These are phyloP conservation scores for Helminthosporium solani DNA, from an alignment of 2,329 filamentous ascomycete species.

Conservation along the genomic window DNA sequence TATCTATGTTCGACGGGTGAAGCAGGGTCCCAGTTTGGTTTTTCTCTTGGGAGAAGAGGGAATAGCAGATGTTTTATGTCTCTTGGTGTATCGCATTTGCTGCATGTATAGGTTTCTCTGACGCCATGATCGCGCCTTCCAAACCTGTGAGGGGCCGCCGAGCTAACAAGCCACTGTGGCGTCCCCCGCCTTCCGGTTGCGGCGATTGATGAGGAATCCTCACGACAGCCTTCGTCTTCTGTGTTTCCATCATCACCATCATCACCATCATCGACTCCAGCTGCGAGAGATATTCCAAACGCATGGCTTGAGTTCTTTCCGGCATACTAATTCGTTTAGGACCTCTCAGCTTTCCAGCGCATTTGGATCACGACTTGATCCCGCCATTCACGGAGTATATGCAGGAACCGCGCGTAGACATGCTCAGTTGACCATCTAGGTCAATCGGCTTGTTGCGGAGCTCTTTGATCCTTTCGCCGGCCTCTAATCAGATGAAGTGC, in stretches of 20 bases:
- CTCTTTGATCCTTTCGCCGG: no score
- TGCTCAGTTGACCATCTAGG: no score
- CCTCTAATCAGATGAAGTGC: no score
- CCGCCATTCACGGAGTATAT: no score
- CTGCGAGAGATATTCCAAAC: not conserved
- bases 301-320: no score
- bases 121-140: conserved; percentile 25
- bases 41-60: not conserved
- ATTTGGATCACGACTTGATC: no score
- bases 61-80: conserved; percentile 7
- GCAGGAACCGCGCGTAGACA: no score
- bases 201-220: conserved; percentile 3
- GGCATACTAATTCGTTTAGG: no score
- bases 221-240: not conserved
- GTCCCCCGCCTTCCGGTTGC: conserved; percentile 2
- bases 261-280: not conserved
- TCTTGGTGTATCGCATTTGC: conserved; percentile 5
- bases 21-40: no score
- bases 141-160: conserved; percentile 13
- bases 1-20: no score
- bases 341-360: no score
- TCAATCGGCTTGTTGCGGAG: no score
- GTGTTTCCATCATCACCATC: conserved; percentile 3
- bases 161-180: conserved; percentile 15
- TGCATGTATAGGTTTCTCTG: conserved; percentile 15